Base-by-base conservation (phyloP, 345 rosid species). In the Eucalyptus erythrocorys region DNA sequence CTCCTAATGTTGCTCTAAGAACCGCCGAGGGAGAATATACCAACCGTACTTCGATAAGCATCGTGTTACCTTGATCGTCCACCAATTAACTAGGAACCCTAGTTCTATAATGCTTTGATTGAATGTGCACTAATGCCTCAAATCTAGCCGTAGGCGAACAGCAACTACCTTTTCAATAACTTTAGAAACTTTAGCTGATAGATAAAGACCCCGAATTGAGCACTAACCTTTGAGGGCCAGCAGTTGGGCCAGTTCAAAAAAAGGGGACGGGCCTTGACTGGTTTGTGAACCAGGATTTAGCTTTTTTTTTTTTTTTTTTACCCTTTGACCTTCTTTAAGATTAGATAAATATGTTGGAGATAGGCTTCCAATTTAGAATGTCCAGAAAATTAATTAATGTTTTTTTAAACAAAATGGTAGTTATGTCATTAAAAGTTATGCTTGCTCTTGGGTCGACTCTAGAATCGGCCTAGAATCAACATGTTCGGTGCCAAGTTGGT, bases 231-330 rank as follows among this genome's bases (percentile, higher is more conserved):
- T 64, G 17, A 64, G 10, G 19, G 19, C 3, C 3, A 64, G 37
- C 21, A 4, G 40, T 64, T 7, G 76, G 76, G 37, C 76, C 40
- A 14, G 10, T 7, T 64, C 37, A n/a, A 64, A 61, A 30, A 64
- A n/a, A 30, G 37, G 37, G 37, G 76, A 2, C 3, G 17, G 71
- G 71, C 68, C 68, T 30, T 59, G n/a, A 12, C 34, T n/a, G 19
- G 19, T 64, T 64, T n/a, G 76, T 19, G 37, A 64, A 64, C 76
- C 19, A 13, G 10, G 7, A 13, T 64, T 64, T 64, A n/a, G 37
- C 37, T 2, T 1, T 15, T 47, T 45, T 14, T 0, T 13, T 48
- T 3, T 12, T 14, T 6, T 12, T 59, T 27, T 59, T 12, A 0
- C 3, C 17, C 34, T 30, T 61, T 2, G 3, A 61, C 68, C n/a